phyloP scores from a whole-genome alignment of 345 rosid genomes.

The Populus deltoides region DNA sequence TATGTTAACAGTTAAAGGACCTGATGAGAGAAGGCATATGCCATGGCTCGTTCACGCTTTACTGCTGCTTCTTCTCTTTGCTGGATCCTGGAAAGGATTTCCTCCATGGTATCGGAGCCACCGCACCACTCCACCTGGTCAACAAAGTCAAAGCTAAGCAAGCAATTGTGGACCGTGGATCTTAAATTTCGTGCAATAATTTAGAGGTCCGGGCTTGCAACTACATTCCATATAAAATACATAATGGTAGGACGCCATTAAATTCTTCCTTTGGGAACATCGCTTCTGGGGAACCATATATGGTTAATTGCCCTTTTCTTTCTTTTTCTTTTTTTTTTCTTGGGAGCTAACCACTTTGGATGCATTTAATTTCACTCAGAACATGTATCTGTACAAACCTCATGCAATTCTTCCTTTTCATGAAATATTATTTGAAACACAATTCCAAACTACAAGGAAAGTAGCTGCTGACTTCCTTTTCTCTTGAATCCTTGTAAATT shows the following conservation, averaged over 20 bases:
- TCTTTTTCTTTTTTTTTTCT: no score
- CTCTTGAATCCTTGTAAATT: no score
- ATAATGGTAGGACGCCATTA: no score
- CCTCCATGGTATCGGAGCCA: slow-evolving; percentile 76
- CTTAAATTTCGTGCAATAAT: not conserved
- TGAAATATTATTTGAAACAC: no score
- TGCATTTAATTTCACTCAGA: not conserved
- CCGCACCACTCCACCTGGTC: slow-evolving; percentile 78
- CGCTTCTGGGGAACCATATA: no score
- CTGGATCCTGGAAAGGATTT: slow-evolving; percentile 66
- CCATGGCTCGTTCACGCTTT: slow-evolving; percentile 85
- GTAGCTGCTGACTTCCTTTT: no score
- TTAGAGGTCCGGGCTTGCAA: no score
- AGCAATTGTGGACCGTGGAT: not conserved
- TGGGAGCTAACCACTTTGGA: not conserved
- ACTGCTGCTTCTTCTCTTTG: slow-evolving; percentile 80
- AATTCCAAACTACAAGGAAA: no score
- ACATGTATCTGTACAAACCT: not conserved
- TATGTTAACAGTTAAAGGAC: slow-evolving; percentile 19
- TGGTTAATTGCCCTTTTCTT: not conserved
- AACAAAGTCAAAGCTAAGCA: not conserved
- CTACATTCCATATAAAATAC: no score
- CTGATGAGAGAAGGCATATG: slow-evolving; percentile 95
- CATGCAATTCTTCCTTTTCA: no score
- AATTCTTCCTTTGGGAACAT: no score